phyloP scores from a whole-genome alignment of 192 early-diverging fungal genomes.

The Allomyces macrogynus region DNA sequence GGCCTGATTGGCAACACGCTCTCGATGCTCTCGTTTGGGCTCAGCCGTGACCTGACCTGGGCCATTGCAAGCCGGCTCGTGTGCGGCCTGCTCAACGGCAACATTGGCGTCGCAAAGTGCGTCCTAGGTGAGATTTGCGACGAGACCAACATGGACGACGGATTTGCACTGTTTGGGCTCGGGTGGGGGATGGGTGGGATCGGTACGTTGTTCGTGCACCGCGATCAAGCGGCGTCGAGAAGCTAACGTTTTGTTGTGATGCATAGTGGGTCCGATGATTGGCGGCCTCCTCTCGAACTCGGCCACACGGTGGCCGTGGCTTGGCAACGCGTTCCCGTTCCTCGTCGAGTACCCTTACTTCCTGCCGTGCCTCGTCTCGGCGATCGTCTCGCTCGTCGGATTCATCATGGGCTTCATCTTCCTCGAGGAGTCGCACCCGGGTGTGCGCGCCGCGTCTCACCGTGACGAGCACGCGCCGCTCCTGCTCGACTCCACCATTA shows the following conservation, averaged over 20 bases:
- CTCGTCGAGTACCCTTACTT: slow-evolving; percentile 55
- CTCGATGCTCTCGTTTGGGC: slow-evolving; percentile 48
- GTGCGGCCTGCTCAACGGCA: slow-evolving; percentile 54
- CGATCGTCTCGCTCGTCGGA: slow-evolving; percentile 36
- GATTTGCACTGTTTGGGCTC: slow-evolving; percentile 59
- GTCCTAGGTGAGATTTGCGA: slow-evolving; percentile 73
- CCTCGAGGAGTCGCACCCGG: slow-evolving; percentile 32
- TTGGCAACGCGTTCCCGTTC: slow-evolving; percentile 34
- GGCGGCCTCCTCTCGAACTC: slow-evolving; percentile 68
- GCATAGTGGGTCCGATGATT: slow-evolving; percentile 38
- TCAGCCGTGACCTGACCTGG: slow-evolving; percentile 29
- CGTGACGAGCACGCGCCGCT: neutral
- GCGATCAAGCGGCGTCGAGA: slow-evolving; percentile 1
- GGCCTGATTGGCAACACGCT: slow-evolving; percentile 60
- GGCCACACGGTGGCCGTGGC: slow-evolving; percentile 34
- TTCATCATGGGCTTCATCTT: slow-evolving; percentile 38
- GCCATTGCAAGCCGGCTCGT: slow-evolving; percentile 38
- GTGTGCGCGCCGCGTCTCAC: neutral
- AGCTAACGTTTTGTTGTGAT: neutral
- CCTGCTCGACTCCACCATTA: neutral
- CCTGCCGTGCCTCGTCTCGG: slow-evolving; percentile 57
- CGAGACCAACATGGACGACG: slow-evolving; percentile 48
- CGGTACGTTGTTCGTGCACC: slow-evolving; percentile 2
- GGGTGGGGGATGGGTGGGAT: slow-evolving; percentile 43
- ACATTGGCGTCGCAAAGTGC: slow-evolving; percentile 63